phyloP scores from a whole-genome alignment of 73 alveolate genomes.

The Halteria grandinella region DNA sequence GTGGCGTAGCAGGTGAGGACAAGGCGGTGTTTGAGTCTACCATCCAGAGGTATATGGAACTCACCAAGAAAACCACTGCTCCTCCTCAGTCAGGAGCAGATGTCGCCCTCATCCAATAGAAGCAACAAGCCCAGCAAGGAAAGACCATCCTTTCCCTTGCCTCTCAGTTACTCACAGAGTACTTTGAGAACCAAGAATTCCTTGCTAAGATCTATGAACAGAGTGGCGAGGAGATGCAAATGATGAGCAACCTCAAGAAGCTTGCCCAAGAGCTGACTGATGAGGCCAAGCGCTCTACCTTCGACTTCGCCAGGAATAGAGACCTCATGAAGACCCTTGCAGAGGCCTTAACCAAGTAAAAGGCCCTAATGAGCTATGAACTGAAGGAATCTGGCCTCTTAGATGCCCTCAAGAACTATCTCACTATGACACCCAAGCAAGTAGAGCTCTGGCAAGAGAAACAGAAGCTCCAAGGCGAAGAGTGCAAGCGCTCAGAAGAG shows the following conservation, averaged over 20 bases:
- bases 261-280: conserved; percentile 9
- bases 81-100: background rate
- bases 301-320: conserved; percentile 1
- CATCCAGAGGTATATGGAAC: background rate
- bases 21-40: too few relatives aligned
- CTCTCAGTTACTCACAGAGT: background rate
- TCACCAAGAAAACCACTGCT: background rate
- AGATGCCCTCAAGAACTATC: conserved; percentile 4
- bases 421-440: conserved; percentile 29
- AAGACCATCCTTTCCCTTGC: background rate
- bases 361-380: conserved; percentile 38
- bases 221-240: conserved; percentile 35
- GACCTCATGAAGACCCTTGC: conserved; percentile 12
- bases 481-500: conserved; percentile 44
- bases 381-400: conserved; percentile 52
- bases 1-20: too few relatives aligned
- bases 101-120: background rate
- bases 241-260: conserved; percentile 8
- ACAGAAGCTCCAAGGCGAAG: conserved; percentile 15
- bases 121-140: background rate
- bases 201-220: conserved; percentile 8
- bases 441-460: background rate
- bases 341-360: conserved; percentile 5
- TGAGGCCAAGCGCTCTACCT: conserved; percentile 20
- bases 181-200: conserved; percentile 39